Base-by-base conservation (phyloP, 371 early-diverging fungal genomes). In the Smittium culicis region DNA sequence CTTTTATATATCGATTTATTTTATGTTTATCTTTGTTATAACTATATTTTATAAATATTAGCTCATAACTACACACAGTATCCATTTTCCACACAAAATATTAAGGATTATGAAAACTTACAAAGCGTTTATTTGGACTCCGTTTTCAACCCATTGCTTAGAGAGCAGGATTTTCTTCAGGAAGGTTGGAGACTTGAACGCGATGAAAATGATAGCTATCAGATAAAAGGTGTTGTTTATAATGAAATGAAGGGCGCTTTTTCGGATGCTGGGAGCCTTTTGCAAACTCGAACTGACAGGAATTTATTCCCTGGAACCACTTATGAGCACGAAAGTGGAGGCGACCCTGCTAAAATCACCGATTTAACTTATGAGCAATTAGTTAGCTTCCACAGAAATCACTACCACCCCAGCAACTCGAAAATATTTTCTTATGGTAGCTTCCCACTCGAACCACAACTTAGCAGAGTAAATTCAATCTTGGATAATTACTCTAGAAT, bases 171-270 rank as follows among this genome's bases (percentile, higher is more conserved):
- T 70, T 96, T 89, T 65, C 79, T 79, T 31, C 96, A 96, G 75
- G 97, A 96, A 72, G 97, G 97, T 8, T 96, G 97, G 97, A 77
- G 97, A 55, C 72, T 96, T 55, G 97, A 96, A 70, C 80, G 86
- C 67, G 79, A 86, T 63, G 83, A 88, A 30, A 73, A 79, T 25
- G 69, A 80, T 8, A 80, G 80, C n/a, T 76, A 80, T 66, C 68
- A 80, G 33, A 78, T 96, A 73, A 94, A 94, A 69, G 97, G 97
- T 32, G 90, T 96, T 34, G 97, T 96, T 1, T 96, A 90, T 74
- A 96, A 96, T 74, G 97, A 96, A 71, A 96, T 96, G 97, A 96
- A 96, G 80, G 97, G 97, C 20, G 77, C 74, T 28, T 73, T 80
- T 69, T 82, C 84, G 20, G 93, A 95, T 70, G 78, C 88, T 17